Base-by-base conservation (phyloP, 305 asterid species). In the Stenogyne calaminthoides region DNA sequence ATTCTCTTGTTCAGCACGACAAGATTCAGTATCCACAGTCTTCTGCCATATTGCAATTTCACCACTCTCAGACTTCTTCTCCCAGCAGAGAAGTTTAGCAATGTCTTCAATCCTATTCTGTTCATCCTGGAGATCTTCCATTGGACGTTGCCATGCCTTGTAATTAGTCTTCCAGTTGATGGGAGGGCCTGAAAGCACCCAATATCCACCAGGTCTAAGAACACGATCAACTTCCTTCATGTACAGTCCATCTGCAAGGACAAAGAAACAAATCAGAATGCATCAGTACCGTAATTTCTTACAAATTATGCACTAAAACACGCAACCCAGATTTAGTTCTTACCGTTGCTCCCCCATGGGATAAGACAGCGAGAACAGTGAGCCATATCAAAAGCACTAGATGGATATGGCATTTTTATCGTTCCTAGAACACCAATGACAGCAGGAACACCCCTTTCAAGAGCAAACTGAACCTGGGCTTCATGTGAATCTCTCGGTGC, bases 381-480 rank as follows among this genome's bases (percentile, higher is more conserved):
- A 72, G 91, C 89, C 95, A 88, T 84, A 76, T 90, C 97, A 57
- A 87, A 90, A 15, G 88, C 90, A 19, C 78, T 77, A 42, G 91
- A 85, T n/a, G 97, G 96, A 82, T 91, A 91, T 0, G 90, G 90
- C 84, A 88, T 78, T 73, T 84, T 83, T 73, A 86, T 63, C 14
- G 91, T 86, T 80, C 92, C 96, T 69, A 91, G 87, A 49, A 91
- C 92, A 7, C 94, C 95, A 75, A 91, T 85, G 20, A 89, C 90
- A 70, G 96, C 96, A 52, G 96, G 96, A 42, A 88, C 92, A 25
- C 95, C 91, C 78, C 95, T 80, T 80, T 91, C 95, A 58, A 91
- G 91, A 78, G 95, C 95, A 76, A 91, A 88, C 83, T 91, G 97
- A 77, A 91, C 87, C 80, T 91, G 91, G 49, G 97, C 97, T 84